A percentile compares a stretch with the other conserved stretches of the same genome.
Evolutionary conservation across 129 eudicot genomes (phyloP).

Genomic region (Saussurea involucrata): DNA sequence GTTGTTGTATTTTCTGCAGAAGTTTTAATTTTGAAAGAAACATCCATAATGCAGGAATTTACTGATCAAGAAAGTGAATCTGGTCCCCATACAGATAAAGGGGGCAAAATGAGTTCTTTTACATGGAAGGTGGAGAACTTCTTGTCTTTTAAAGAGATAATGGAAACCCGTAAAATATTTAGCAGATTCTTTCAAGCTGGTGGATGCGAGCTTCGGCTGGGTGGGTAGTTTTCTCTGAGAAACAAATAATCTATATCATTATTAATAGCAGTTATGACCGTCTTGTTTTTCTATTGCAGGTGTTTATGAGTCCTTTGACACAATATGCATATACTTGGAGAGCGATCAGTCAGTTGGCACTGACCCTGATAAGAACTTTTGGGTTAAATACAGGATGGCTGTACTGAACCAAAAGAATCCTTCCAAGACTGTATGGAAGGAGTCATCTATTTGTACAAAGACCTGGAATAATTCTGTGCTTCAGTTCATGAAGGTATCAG

Average conservation of each 20-base stretch:
- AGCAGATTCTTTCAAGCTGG: constrained; percentile 99
- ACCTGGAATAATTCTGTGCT: constrained; percentile 99
- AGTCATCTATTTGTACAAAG: constrained; percentile 95
- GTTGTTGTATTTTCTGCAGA: constrained; percentile 85
- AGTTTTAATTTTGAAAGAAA: constrained; percentile 88
- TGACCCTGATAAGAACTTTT: constrained; percentile 95
- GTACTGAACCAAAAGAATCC: constrained; percentile 88
- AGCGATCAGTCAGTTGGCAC: constrained; percentile 87
- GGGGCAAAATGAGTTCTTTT: constrained; percentile 73
- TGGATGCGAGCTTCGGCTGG: constrained; percentile 98
- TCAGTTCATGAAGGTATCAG: constrained; percentile 97
- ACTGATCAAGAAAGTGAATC: constrained; percentile 56
- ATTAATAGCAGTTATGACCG: background rate
- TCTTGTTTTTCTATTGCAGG: constrained; percentile 54
- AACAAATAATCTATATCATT: background rate
- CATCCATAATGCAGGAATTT: constrained; percentile 66
- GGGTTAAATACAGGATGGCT: constrained; percentile 97
- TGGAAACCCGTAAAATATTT: constrained; percentile 97
- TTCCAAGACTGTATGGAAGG: constrained; percentile 92
- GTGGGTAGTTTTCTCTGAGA: constrained; percentile 38
- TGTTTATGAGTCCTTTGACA: constrained; percentile 96
- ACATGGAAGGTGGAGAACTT: constrained; percentile 99
- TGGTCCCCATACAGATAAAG: constrained; percentile 32
- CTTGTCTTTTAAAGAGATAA: constrained; percentile 92
- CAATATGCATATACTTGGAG: constrained; percentile 94